Evolutionary conservation across 306 rosid genomes (phyloP).

Genomic region (Acmispon strigosus): DNA sequence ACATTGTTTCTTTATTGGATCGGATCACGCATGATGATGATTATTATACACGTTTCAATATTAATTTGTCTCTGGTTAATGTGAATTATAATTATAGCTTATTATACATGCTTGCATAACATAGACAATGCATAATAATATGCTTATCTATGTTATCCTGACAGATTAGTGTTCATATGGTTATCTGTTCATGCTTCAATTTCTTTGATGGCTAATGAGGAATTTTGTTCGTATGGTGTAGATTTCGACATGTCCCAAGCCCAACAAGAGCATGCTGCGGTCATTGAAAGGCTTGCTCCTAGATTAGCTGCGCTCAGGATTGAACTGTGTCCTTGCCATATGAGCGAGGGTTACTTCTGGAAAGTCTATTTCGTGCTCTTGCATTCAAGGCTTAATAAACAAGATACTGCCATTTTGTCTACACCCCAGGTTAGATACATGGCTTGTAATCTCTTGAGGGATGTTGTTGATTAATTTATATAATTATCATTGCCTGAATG

Average conservation of each 20-base stretch:
- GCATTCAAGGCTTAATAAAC: constrained; percentile 83
- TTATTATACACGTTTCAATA: neutral
- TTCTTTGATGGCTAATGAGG: neutral
- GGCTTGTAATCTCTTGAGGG: constrained; percentile 1
- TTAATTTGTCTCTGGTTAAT: neutral
- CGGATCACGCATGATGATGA: neutral
- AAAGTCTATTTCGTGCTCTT: constrained; percentile 92
- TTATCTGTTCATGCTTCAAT: neutral
- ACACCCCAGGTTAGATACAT: constrained; percentile 60
- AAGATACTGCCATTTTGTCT: constrained; percentile 72
- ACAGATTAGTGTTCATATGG: neutral
- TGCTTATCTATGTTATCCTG: neutral
- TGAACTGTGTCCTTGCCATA: constrained; percentile 93
- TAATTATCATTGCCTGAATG: neutral
- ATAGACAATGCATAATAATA: neutral
- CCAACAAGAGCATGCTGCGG: constrained; percentile 67
- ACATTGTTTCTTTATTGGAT: neutral
- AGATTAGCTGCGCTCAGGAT: constrained; percentile 92
- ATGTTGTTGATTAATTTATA: neutral
- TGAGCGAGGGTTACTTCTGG: constrained; percentile 95
- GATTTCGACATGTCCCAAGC: constrained; percentile 84
- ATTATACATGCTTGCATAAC: neutral
- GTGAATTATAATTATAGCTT: neutral
- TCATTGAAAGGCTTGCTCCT: constrained; percentile 69
- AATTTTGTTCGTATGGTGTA: constrained; percentile 15